These are phyloP conservation scores for Neurospora crassa DNA, from an alignment of 2,329 filamentous ascomycete genomes.

Conservation along the genomic window DNA sequence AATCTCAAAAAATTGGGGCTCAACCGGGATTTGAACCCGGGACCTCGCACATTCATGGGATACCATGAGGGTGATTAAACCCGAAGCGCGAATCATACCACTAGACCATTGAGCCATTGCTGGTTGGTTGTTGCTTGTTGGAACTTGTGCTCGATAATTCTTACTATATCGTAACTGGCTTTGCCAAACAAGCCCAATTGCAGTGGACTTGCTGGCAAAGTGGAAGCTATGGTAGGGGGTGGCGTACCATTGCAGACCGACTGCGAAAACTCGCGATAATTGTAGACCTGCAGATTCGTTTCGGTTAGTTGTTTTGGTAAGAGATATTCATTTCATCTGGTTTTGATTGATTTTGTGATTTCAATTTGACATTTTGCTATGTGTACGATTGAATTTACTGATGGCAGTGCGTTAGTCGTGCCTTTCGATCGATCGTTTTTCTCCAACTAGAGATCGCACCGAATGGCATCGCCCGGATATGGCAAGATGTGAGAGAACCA, in stretches of 20 bases:
- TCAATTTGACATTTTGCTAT: neutral
- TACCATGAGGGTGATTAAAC: neutral
- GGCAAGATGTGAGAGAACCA: neutral
- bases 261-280: neutral
- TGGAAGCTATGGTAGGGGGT: too few species aligned
- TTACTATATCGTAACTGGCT: too few species aligned
- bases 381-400: neutral
- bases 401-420: neutral
- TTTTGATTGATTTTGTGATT: neutral
- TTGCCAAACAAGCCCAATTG: too few species aligned
- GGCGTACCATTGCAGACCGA: too few species aligned
- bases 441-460: neutral
- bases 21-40: neutral
- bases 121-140: neutral
- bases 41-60: neutral
- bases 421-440: neutral
- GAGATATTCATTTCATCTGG: neutral
- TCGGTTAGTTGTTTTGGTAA: neutral
- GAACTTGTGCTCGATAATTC: rapidly evolving
- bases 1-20: neutral
- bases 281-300: neutral
- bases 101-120: neutral
- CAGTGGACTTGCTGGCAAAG: too few species aligned
- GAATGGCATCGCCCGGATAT: neutral
- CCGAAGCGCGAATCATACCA: slow-evolving; percentile 1